Conservation (phyloP, 352 stramenopile genomes). For the Blastocystis sp. region DNA sequence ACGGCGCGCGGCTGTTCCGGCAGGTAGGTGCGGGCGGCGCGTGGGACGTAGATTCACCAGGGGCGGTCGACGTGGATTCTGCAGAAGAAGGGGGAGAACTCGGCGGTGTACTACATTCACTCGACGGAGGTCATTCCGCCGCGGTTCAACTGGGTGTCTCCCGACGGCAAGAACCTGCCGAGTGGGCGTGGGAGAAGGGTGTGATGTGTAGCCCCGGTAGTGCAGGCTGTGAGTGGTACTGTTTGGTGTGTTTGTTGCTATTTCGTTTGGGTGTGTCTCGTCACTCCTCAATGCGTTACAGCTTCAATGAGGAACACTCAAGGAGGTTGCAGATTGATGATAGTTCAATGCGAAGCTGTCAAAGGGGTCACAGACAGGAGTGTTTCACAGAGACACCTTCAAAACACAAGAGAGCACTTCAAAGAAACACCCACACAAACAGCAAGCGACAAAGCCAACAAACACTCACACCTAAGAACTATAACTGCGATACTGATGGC, state of each 20-base stretch:
- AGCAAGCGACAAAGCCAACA: too few species aligned
- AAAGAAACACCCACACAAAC: too few species aligned
- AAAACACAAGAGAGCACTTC: too few species aligned
- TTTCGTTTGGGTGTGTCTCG: too few species aligned
- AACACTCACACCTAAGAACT: neutral
- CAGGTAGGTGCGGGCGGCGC: neutral
- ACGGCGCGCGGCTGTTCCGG: neutral
- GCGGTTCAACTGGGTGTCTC: neutral
- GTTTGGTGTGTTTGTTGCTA: neutral
- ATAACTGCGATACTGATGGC: slow-evolving; percentile 26
- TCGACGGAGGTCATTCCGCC: slow-evolving; percentile 28
- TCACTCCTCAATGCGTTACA: too few species aligned
- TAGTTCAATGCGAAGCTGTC: too few species aligned
- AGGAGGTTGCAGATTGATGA: too few species aligned
- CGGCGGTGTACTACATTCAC: neutral
- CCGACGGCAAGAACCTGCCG: neutral
- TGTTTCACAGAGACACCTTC: too few species aligned
- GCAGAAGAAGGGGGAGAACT: neutral
- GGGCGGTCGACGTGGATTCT: neutral
- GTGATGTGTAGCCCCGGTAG: neutral
- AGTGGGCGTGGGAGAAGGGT: neutral
- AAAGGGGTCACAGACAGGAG: too few species aligned
- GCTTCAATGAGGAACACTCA: too few species aligned
- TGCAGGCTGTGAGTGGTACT: slow-evolving; percentile 7
- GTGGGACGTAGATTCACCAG: neutral